A percentile compares a stretch with the other conserved stretches of the same genome.
Evolutionary conservation across 2,329 filamentous ascomycete species (phyloP).

Genomic region (Trichoderma citrinoviride): DNA sequence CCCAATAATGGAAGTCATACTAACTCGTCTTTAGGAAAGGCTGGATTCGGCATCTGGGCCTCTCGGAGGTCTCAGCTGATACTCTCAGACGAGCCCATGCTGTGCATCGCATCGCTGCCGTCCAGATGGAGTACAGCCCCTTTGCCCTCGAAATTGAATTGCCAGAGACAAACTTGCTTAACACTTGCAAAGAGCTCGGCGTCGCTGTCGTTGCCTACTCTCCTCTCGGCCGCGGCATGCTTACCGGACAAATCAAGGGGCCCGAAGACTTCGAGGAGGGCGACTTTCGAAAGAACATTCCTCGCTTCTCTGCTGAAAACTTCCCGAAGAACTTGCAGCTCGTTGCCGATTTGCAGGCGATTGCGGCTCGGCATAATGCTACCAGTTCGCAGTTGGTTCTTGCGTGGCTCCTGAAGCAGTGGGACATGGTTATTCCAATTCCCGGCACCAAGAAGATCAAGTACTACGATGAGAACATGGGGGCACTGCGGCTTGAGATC

Average conservation of each 20-base stretch:
- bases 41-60: slow-evolving; percentile 56
- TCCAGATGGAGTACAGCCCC: slow-evolving; percentile 55
- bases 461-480: slow-evolving; percentile 30
- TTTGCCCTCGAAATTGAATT: slow-evolving; percentile 60
- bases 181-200: slow-evolving; percentile 56
- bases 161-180: slow-evolving; percentile 45
- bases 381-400: slow-evolving; percentile 59
- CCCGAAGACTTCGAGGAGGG: slow-evolving; percentile 41
- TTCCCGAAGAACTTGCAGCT: slow-evolving; percentile 50
- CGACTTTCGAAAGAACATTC: slow-evolving; percentile 41
- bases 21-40: slow-evolving; percentile 39
- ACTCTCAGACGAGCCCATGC: slow-evolving; percentile 51
- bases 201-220: slow-evolving; percentile 56
- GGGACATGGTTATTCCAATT: slow-evolving; percentile 59
- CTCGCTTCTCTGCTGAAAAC: slow-evolving; percentile 26
- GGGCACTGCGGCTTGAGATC: background rate
- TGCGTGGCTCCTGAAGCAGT: slow-evolving; percentile 62
- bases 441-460: slow-evolving; percentile 49
- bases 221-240: slow-evolving; percentile 58
- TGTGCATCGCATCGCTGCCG: slow-evolving; percentile 49
- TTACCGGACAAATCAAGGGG: slow-evolving; percentile 50
- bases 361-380: slow-evolving; percentile 53
- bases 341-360: slow-evolving; percentile 45
- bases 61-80: slow-evolving; percentile 50
- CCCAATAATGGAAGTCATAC: background rate